These are phyloP conservation scores for Meripilus lineatus DNA, from an alignment of 1,284 basidiomycete genomes.

Conservation along the genomic window DNA sequence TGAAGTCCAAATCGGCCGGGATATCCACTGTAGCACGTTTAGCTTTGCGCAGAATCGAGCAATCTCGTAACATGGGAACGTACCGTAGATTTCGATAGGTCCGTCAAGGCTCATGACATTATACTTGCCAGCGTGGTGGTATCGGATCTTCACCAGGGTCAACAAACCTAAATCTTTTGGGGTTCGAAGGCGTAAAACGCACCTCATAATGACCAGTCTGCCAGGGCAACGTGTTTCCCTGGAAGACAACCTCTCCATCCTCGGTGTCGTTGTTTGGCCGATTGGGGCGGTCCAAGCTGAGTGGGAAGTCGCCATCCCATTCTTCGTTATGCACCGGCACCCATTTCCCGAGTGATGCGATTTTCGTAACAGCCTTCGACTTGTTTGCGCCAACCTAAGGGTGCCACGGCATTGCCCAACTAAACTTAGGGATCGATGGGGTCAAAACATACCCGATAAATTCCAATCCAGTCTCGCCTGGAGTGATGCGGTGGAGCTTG, in stretches of 20 bases:
- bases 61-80: conserved; percentile 23
- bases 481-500: conserved; percentile 85
- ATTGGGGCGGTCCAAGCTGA: conserved; percentile 40
- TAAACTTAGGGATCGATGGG: background rate
- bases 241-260: conserved; percentile 73
- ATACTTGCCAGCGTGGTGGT: conserved; percentile 93
- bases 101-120: conserved; percentile 87
- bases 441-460: conserved; percentile 64
- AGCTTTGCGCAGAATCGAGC: background rate
- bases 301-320: conserved; percentile 84
- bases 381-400: conserved; percentile 81
- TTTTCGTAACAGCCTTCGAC: conserved; percentile 77
- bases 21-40: conserved; percentile 52
- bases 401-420: conserved; percentile 9
- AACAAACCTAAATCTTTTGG: background rate
- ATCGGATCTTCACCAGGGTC: conserved; percentile 51
- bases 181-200: conserved; percentile 22
- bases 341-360: conserved; percentile 91
- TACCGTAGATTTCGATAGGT: conserved; percentile 86
- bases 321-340: conserved; percentile 87
- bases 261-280: conserved; percentile 38
- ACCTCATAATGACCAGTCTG: conserved; percentile 85
- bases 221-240: conserved; percentile 83
- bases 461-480: conserved; percentile 95
- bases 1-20: conserved; percentile 57